These are phyloP conservation scores for Cercospora nicotianae DNA, from an alignment of 2,329 filamentous ascomycete species.

Conservation along the genomic window DNA sequence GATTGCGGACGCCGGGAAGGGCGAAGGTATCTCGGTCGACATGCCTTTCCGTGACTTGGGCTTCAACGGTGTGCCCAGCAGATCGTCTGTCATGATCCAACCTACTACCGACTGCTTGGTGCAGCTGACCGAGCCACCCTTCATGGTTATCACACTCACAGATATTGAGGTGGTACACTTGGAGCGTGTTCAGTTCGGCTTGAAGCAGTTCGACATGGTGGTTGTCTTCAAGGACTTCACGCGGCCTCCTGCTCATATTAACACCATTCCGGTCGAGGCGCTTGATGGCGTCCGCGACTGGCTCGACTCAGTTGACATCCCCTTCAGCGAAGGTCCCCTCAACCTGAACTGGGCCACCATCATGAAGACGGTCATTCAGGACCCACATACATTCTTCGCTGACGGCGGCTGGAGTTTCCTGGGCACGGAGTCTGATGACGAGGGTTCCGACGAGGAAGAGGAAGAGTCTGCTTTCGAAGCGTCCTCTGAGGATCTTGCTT, in stretches of 20 bases:
- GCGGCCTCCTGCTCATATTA: constrained; percentile 87
- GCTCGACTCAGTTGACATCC: constrained; percentile 92
- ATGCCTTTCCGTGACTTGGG: constrained; percentile 95
- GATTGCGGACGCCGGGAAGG: constrained; percentile 91
- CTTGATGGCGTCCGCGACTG: constrained; percentile 97
- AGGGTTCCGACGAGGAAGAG: constrained; percentile 73
- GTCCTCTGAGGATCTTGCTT: constrained; percentile 74
- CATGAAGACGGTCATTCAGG: constrained; percentile 96
- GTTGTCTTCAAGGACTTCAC: constrained; percentile 98
- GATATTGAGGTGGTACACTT: constrained; percentile 96
- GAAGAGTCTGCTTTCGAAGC: constrained; percentile 93
- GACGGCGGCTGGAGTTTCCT: constrained; percentile 97
- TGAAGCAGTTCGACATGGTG: constrained; percentile 99
- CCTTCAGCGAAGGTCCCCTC: constrained; percentile 88
- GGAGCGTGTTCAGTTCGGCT: constrained; percentile 90
- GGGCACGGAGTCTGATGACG: constrained; percentile 81
- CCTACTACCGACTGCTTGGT: constrained; percentile 96
- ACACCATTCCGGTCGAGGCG: constrained; percentile 95
- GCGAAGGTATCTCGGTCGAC: constrained; percentile 87
- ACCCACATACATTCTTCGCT: constrained; percentile 91
- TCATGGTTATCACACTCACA: constrained; percentile 90
- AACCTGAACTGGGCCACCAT: constrained; percentile 99
- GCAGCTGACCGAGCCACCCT: constrained; percentile 93
- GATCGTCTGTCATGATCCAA: constrained; percentile 92
- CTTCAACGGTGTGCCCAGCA: constrained; percentile 94